A percentile compares a stretch with the other conserved stretches of the same genome.
phyloP scores from a whole-genome alignment of 2,329 filamentous ascomycete species.

The Alternaria conjuncta region DNA sequence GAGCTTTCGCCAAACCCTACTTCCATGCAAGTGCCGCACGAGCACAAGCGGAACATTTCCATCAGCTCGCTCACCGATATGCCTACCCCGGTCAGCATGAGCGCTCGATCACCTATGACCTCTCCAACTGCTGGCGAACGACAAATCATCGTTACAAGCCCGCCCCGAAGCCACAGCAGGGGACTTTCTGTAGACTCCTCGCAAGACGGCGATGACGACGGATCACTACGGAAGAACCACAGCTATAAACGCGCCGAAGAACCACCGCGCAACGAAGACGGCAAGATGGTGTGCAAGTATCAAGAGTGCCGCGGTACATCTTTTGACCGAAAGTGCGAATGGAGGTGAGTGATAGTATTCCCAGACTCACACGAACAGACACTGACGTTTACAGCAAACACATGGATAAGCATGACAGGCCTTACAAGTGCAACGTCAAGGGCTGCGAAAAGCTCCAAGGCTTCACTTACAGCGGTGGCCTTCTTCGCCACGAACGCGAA shows the following conservation, averaged over 20 bases:
- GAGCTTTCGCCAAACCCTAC: constrained; percentile 27
- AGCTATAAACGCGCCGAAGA: constrained; percentile 54
- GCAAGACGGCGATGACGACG: constrained; percentile 37
- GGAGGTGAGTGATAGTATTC: constrained; percentile 71
- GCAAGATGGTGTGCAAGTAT: constrained; percentile 76
- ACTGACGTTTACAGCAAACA: constrained; percentile 72
- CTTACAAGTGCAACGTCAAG: constrained; percentile 83
- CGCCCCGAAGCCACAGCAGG: constrained; percentile 23
- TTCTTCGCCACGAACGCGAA: constrained; percentile 88
- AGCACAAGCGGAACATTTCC: constrained; percentile 43
- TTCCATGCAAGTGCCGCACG: constrained; percentile 30
- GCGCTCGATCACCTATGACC: constrained; percentile 36
- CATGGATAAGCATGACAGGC: constrained; percentile 97
- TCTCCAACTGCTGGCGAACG: constrained; percentile 34
- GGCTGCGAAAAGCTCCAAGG: constrained; percentile 90
- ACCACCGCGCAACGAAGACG: constrained; percentile 68
- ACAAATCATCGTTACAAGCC: constrained; percentile 30
- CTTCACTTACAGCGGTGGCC: constrained; percentile 92
- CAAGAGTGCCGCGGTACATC: constrained; percentile 71
- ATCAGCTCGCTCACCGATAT: constrained; percentile 40
- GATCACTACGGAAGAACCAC: constrained; percentile 45
- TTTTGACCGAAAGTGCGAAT: constrained; percentile 88
- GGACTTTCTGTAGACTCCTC: constrained; percentile 40
- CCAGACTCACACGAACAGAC: constrained; percentile 24
- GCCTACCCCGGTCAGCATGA: constrained; percentile 46